Base-by-base conservation (phyloP, 1,139 yeast genomes). In the Yamadazyma triangularis region DNA sequence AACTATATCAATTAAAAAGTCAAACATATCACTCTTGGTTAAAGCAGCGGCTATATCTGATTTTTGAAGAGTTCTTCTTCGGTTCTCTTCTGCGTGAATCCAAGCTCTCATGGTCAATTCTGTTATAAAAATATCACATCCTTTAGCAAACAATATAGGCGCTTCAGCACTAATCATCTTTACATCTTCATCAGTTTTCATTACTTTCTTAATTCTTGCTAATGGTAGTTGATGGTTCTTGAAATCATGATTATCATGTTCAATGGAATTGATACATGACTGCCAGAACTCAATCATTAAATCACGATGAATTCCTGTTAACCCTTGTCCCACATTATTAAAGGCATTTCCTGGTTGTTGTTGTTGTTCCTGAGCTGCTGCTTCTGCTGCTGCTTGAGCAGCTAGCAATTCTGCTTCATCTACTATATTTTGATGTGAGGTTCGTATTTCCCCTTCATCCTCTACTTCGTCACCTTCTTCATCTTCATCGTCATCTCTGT, bases 151-250 rank as follows among this genome's bases (percentile, higher is more conserved):
- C 40, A 91, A 61, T 23, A 91, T 88, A 1, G 98, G 98, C 0
- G 97, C 97, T 60, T 91, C 98, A 2, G 98, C 97, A 44, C 93
- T 79, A 37, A 91, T 91, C 98, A 91, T 91, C 43, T 89, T 75
- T 31, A 91, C 97, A 44, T 89, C 97, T 52, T 88, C 96, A 53
- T 91, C 98, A 0, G 97, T 89, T 57, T 91, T 91, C 97, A 91
- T 91, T 31, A 91, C 97, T 55, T 83, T 83, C 49, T 91, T 89
- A 47, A 91, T 91, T 45, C 98, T 71, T 2, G 98, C 97, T 33
- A 91, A 66, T 11, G 98, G 98, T 40, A 91, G 65, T 43, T 89
- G 96, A 56, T 93, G 96, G 44, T 86, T 84, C 56, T 87, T 88
- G 61, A 91, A 91, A 56, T 88, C 95, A 53, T 83, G 95, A 38